Conservation (phyloP, 2,329 filamentous ascomycete species). For the Aspergillus sp. region DNA sequence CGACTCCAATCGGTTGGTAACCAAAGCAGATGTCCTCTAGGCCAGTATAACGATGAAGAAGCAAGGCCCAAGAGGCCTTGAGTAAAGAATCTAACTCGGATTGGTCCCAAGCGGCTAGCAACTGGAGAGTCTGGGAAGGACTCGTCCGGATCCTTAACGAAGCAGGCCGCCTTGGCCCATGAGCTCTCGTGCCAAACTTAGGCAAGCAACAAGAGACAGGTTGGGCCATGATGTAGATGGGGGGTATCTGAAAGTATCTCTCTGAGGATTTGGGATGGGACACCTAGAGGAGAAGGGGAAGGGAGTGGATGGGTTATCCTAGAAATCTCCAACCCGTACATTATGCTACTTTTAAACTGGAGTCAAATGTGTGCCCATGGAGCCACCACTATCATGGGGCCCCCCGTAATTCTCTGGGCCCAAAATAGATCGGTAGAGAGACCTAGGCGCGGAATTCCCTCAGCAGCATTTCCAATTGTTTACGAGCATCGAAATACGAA, state of each 20-base stretch:
- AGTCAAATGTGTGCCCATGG: neutral
- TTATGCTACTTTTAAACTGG: constrained; percentile 18
- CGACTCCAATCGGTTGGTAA: constrained; percentile 35
- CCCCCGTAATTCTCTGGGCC: neutral
- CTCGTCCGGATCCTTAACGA: constrained; percentile 38
- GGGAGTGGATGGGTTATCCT: constrained; percentile 3
- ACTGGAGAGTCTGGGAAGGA: constrained; percentile 30
- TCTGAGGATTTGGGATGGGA: neutral
- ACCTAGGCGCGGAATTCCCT: constrained; percentile 12
- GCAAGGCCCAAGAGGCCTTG: constrained; percentile 50
- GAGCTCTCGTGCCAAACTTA: constrained; percentile 32
- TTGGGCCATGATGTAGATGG: constrained; percentile 28
- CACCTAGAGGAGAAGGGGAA: neutral
- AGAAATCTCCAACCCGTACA: constrained; percentile 5
- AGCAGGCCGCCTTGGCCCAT: constrained; percentile 37
- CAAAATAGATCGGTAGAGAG: constrained; percentile 16
- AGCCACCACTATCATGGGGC: constrained; percentile 6
- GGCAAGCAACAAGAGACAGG: constrained; percentile 39
- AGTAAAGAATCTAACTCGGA: constrained; percentile 32
- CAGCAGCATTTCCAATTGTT: constrained; percentile 8
- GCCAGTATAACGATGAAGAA: constrained; percentile 50
- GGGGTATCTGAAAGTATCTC: constrained; percentile 4
- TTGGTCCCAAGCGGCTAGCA: constrained; percentile 35
- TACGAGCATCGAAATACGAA: constrained; percentile 9
- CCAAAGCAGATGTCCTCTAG: constrained; percentile 53